Evolutionary conservation across 108 stramenopile genomes (phyloP).

Genomic region (Conticribra weissflogii): DNA sequence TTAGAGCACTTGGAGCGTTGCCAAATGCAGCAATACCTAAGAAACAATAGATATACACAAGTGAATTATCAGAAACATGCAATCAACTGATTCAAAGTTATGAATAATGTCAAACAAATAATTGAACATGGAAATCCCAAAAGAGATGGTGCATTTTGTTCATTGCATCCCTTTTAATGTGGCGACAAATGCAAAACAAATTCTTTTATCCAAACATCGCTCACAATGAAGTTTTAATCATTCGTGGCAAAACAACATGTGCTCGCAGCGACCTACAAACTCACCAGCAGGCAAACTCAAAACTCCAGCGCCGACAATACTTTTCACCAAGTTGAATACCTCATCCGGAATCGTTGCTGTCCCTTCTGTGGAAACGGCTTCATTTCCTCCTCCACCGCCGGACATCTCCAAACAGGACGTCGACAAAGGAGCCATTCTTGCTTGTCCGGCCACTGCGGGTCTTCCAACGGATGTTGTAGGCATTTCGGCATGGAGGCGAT

Average conservation of each 20-base stretch:
- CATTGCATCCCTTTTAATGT: no score
- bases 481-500: conserved; percentile 17
- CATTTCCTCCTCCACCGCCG: conserved; percentile 35
- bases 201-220: no score
- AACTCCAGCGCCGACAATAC: conserved; percentile 93
- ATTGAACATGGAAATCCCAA: no score
- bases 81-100: no score
- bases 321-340: conserved; percentile 95
- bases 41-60: no score
- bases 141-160: no score
- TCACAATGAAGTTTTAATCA: no score
- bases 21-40: conserved; percentile 90
- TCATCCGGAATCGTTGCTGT: conserved; percentile 83
- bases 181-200: no score
- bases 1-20: conserved; percentile 86
- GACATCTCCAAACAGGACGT: conserved; percentile 36
- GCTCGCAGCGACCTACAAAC: no score
- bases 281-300: conserved; percentile 89
- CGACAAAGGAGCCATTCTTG: conserved; percentile 7
- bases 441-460: conserved; percentile 1
- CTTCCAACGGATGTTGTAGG: conserved; percentile 23
- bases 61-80: no score
- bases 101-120: no score
- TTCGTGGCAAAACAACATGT: no score
- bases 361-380: conserved; percentile 48